These are phyloP conservation scores for Stenocarpella maydis DNA, from an alignment of 2,329 filamentous ascomycete genomes.

Conservation along the genomic window DNA sequence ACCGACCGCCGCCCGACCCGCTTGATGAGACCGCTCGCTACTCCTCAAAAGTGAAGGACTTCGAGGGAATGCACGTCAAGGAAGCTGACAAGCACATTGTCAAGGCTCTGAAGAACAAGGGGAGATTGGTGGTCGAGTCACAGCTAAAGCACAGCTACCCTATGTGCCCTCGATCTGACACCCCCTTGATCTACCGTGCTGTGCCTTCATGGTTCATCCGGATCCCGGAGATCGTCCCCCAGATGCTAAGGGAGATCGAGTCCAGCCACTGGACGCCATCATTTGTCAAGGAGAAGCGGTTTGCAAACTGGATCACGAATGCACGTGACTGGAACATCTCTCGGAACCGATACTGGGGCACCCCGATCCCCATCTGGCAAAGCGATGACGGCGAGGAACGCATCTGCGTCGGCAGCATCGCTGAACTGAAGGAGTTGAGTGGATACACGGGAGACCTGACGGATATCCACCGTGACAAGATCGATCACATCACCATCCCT, in stretches of 20 bases:
- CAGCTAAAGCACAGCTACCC: slow-evolving; percentile 92
- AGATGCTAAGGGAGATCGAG: slow-evolving; percentile 92
- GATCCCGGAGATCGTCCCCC: slow-evolving; percentile 81
- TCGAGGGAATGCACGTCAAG: slow-evolving; percentile 89
- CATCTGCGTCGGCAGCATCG: slow-evolving; percentile 84
- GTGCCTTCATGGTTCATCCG: slow-evolving; percentile 96
- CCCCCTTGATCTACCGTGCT: slow-evolving; percentile 89
- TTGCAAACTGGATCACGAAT: slow-evolving; percentile 89
- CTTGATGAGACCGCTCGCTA: slow-evolving; percentile 87
- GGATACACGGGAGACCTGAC: slow-evolving; percentile 84
- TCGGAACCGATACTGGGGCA: slow-evolving; percentile 94
- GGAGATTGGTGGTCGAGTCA: slow-evolving; percentile 82
- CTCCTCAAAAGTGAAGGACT: slow-evolving; percentile 79
- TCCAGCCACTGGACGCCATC: slow-evolving; percentile 90
- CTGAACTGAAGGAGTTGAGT: slow-evolving; percentile 84
- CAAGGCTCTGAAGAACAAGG: slow-evolving; percentile 81
- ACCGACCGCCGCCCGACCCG: slow-evolving; percentile 84
- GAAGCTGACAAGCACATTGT: slow-evolving; percentile 92
- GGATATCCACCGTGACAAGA: slow-evolving; percentile 90
- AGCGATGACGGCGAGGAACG: slow-evolving; percentile 89
- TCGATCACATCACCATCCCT: slow-evolving; percentile 93
- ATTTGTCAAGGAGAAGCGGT: slow-evolving; percentile 90
- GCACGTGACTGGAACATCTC: slow-evolving; percentile 96
- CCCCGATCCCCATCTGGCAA: slow-evolving; percentile 89
- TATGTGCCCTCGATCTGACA: slow-evolving; percentile 95